Conservation (phyloP, 2,329 filamentous ascomycete genomes). For the Fusarium globosum region DNA sequence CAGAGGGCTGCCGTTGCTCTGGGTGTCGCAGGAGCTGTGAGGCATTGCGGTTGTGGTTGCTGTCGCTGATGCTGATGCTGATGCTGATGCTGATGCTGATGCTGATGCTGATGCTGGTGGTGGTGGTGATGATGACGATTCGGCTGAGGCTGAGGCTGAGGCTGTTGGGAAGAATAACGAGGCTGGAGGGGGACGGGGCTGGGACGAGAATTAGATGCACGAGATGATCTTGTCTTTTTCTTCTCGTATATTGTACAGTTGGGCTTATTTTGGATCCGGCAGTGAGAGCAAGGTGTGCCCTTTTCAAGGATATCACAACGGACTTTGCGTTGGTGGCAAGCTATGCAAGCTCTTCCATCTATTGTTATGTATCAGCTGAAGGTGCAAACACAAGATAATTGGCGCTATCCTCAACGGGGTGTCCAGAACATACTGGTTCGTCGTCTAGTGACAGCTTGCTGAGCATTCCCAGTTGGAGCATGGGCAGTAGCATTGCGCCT, state of each 20-base stretch:
- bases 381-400: neutral
- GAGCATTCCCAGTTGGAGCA: neutral
- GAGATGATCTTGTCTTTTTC: slow-evolving; percentile 55
- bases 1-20: slow-evolving; percentile 17
- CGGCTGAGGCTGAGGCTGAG: neutral
- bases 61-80: neutral
- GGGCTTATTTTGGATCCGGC: slow-evolving; percentile 53
- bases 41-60: slow-evolving; percentile 43
- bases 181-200: slow-evolving; percentile 58
- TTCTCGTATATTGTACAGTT: slow-evolving; percentile 62
- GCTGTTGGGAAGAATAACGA: slow-evolving; percentile 49
- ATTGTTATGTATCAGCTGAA: neutral
- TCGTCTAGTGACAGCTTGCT: neutral
- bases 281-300: slow-evolving; percentile 61
- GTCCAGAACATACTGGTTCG: slow-evolving; percentile 31
- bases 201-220: slow-evolving; percentile 38
- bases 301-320: slow-evolving; percentile 61
- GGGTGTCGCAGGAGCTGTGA: slow-evolving; percentile 42
- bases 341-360: slow-evolving; percentile 57
- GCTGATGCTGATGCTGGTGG: no score
- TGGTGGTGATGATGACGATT: neutral
- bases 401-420: neutral
- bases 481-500: neutral
- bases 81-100: neutral
- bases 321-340: slow-evolving; percentile 63